Evolutionary conservation across 164 flowering plant species (phyloP), one percentile per base, ranked within the genome.

Genomic region (Kingdonia uniflora): DNA sequence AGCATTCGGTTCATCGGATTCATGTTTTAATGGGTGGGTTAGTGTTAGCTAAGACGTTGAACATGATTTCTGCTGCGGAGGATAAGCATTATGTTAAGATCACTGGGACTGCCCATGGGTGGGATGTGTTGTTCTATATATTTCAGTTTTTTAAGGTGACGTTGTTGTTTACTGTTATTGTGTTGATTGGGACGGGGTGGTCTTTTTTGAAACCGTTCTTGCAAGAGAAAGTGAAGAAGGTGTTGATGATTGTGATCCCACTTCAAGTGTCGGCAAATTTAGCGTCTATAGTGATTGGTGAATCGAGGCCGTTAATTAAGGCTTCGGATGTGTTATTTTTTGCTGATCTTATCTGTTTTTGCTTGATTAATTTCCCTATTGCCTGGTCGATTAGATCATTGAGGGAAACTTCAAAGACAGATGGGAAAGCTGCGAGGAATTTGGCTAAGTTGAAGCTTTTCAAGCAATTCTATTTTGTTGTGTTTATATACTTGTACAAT

Each of bases 111-210:
- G 65, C 75, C 1, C 76, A 68, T 35, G 76, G 76, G 0, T 72
- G 80, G 80, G 73, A 72, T 22, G 56, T 76, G 0, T 63, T 65
- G 0, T 73, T 73, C 45, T 72, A 76, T 45, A 29, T 73, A 7
- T 73, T 76, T 2, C 65, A 74, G 11, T 70, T 73, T 63, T 63
- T 70, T 19, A 72, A 70, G 50, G 80, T 72, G 7, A 40, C 70
- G 21, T 56, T 63, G 63, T 48, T 76, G 42, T 76, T 76, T 60
- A 70, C 70, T 10, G 75, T 76, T 15, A 73, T 76, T 7, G 23
- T 70, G 46, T 69, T 76, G 5, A 76, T 76, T 6, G 76, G 76
- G 0, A 75, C 76, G 0, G 76, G 80, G 1, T 75, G 76, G 80
- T 75, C 76, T 1, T 63, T 76, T 59, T 33, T 76, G 58, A 76